These are phyloP conservation scores for Shiraia bambusicola DNA, from an alignment of 2,329 filamentous ascomycete genomes.

Conservation along the genomic window DNA sequence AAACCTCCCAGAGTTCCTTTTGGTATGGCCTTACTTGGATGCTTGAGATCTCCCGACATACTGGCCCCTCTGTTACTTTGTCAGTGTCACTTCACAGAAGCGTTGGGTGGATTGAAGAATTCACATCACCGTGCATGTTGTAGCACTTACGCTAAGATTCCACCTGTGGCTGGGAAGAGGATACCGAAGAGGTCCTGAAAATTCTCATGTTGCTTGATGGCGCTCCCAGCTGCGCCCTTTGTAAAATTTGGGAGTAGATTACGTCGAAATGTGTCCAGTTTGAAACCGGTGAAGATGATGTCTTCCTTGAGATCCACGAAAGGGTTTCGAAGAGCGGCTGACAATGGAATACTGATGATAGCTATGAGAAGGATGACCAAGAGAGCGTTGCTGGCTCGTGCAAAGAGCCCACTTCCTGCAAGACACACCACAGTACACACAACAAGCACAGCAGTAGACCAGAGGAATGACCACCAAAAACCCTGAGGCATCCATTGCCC, in stretches of 20 bases:
- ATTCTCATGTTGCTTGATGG: slow-evolving; percentile 64
- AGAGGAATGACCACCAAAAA: slow-evolving; percentile 76
- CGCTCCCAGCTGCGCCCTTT: slow-evolving; percentile 62
- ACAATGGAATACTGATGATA: slow-evolving; percentile 79
- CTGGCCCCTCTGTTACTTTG: slow-evolving; percentile 67
- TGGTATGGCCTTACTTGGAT: slow-evolving; percentile 82
- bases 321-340: slow-evolving; percentile 67
- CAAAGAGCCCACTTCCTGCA: slow-evolving; percentile 77
- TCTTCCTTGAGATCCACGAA: slow-evolving; percentile 64
- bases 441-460: slow-evolving; percentile 70
- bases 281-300: slow-evolving; percentile 78
- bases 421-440: slow-evolving; percentile 75
- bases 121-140: background rate
- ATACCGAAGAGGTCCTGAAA: slow-evolving; percentile 86
- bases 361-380: slow-evolving; percentile 70
- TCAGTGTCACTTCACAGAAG: slow-evolving; percentile 6
- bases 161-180: slow-evolving; percentile 71
- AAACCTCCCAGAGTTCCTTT: slow-evolving; percentile 80
- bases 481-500: slow-evolving; percentile 64
- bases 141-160: slow-evolving; percentile 56
- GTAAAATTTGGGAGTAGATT: slow-evolving; percentile 72
- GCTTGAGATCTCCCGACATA: slow-evolving; percentile 84
- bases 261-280: slow-evolving; percentile 66
- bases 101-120: background rate
- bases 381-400: slow-evolving; percentile 75